A percentile compares a stretch with the other conserved stretches of the same genome.
Conservation (phyloP, 176 grass and related monocot genomes). For the Eragrostis curvula region DNA sequence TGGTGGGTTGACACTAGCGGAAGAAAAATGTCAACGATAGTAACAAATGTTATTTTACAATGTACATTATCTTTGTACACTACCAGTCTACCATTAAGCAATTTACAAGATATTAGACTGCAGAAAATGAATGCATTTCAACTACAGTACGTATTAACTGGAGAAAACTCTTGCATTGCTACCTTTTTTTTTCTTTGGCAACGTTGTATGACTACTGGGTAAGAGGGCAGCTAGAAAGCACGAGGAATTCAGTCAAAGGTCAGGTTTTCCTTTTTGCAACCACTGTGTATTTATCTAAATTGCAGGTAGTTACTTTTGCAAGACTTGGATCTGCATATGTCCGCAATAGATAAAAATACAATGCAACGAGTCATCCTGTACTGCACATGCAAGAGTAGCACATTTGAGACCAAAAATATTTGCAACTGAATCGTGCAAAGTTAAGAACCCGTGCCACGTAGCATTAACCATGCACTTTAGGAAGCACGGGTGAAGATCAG, state of each 20-base stretch:
- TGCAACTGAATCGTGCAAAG: background rate
- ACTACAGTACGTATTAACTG: background rate
- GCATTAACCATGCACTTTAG: background rate
- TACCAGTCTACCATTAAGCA: too few species aligned
- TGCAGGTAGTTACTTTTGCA: background rate
- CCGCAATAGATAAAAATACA: background rate
- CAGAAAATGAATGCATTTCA: background rate
- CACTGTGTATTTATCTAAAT: background rate
- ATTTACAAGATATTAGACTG: background rate
- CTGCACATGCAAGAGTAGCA: background rate
- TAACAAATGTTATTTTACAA: too few species aligned
- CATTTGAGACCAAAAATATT: background rate
- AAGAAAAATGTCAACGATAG: too few species aligned
- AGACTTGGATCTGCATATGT: background rate
- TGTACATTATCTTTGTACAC: too few species aligned
- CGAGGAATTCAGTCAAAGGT: background rate
- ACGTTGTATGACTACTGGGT: too few species aligned
- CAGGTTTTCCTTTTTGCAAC: background rate
- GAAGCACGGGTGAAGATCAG: background rate
- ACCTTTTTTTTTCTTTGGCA: too few species aligned
- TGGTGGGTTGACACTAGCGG: too few species aligned
- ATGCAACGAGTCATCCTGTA: background rate
- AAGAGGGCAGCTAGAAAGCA: too few species aligned
- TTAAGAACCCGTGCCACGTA: background rate
- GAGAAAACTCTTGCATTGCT: background rate